phyloP scores from a whole-genome alignment of 2,329 filamentous ascomycete genomes.

The Podosphaera xanthii region DNA sequence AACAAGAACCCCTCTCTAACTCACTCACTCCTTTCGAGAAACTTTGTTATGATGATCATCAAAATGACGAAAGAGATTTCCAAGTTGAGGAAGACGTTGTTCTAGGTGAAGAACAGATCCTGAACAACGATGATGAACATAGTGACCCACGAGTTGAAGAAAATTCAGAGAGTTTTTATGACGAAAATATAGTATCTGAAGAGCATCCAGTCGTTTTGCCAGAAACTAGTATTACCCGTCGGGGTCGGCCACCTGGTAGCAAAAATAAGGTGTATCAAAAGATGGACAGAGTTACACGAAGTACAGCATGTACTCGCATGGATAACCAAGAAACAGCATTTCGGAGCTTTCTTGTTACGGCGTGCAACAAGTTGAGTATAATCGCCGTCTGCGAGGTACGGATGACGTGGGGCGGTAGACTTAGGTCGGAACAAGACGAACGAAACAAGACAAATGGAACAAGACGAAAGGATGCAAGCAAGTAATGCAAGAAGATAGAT shows the following conservation, averaged over 20 bases:
- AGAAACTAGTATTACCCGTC: not conserved
- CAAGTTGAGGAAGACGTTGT: not conserved
- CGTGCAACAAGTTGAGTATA: no score
- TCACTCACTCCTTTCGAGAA: not conserved
- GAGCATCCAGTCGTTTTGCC: not conserved
- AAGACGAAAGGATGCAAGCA: no score
- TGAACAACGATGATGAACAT: not conserved
- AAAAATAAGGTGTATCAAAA: not conserved
- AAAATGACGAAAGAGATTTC: not conserved
- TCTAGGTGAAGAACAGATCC: no score
- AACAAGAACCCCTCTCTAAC: not conserved
- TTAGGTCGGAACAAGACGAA: no score
- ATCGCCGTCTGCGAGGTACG: no score
- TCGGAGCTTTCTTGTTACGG: not conserved
- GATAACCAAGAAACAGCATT: not conserved
- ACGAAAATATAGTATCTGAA: not conserved
- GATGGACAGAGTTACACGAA: not conserved
- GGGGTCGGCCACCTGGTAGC: not conserved
- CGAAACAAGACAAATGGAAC: no score
- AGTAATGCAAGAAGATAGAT: no score
- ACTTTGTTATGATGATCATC: not conserved
- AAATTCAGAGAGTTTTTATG: no score
- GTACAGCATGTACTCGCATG: not conserved
- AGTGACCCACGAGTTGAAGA: no score
- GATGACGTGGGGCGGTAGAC: no score